Evolutionary conservation across 2,329 filamentous ascomycete genomes (phyloP), one percentile per base, ranked within the genome.

Genomic region (Scytalidium sp.): DNA sequence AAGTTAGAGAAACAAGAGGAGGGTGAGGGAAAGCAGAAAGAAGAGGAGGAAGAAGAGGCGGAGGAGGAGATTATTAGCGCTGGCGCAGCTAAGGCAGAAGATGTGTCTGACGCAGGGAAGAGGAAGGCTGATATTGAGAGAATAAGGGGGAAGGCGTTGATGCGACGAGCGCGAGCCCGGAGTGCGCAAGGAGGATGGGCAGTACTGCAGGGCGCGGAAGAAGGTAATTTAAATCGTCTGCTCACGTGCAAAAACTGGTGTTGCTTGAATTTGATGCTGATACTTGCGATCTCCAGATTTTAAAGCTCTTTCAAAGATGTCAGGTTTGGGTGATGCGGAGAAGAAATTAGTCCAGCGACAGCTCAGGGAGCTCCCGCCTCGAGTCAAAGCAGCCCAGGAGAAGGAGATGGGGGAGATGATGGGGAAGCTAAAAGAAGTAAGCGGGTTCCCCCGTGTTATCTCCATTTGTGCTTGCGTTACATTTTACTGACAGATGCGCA

Each of bases 331-430:
- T 0, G 61, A 75, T 0, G 75, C 81, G 8, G 92, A 97, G 61
- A 74, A 73, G 64, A 83, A 78, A 60, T 79, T 86, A 15, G 87
- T 95, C 2, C 75, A 82, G 46, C 70, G 74, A 22, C 86, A 90
- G 58, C 73, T 95, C 51, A 69, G 75, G 13, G 72, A 75, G 19
- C 70, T 97, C 36, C 89, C 90, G 2, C 73, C 78, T 1, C 77
- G 79, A 54, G 79, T 90, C 45, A 88, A 93, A 56, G 80, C 80
- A 17, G 91, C 92, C 1, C 90, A 91, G 70, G 87, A 96, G 63
- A 80, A 79, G 59, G 94, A 99, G 70, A 90, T 94, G 80, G 85
- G 81, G 2, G 93, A 99, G 71, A 97, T 97, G 91, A 96, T 96
- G 91, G 89, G 87, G 17, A 97, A 97, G 73, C 71, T 99, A 60